Evolutionary conservation across 805 yeast genomes (phyloP).

Genomic region (Spathaspora boniae): DNA sequence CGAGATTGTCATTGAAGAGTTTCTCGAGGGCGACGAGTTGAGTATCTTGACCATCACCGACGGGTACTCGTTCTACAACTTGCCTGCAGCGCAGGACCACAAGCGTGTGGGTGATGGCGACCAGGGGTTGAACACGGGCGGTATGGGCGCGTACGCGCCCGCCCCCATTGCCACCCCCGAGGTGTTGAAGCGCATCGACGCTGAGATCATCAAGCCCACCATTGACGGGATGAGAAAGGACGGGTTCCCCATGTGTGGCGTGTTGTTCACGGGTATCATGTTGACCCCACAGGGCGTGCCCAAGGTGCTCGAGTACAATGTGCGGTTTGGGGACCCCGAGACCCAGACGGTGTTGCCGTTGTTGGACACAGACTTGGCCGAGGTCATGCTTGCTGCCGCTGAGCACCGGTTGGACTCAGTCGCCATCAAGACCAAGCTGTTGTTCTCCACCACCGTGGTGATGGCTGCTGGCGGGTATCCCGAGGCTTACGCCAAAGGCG

Average conservation of each 20-base stretch:
- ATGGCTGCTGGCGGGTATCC: slow-evolving; percentile 98
- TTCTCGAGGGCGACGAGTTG: slow-evolving; percentile 93
- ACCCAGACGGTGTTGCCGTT: slow-evolving; percentile 95
- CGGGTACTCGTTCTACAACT: slow-evolving; percentile 84
- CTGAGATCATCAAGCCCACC: slow-evolving; percentile 80
- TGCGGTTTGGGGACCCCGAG: slow-evolving; percentile 98
- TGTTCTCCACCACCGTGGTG: slow-evolving; percentile 84
- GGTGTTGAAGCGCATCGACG: slow-evolving; percentile 65
- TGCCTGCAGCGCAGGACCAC: slow-evolving; percentile 98
- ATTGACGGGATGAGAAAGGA: slow-evolving; percentile 95
- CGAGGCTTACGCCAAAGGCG: slow-evolving; percentile 80
- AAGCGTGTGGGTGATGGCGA: slow-evolving; percentile 94
- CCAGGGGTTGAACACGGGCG: slow-evolving; percentile 94
- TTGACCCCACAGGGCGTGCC: slow-evolving; percentile 79
- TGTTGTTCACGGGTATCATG: slow-evolving; percentile 93
- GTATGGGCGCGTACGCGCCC: slow-evolving; percentile 99
- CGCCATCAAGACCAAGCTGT: slow-evolving; percentile 46
- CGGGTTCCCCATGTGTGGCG: slow-evolving; percentile 93
- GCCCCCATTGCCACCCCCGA: slow-evolving; percentile 90
- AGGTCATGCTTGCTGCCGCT: slow-evolving; percentile 88
- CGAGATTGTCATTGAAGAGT: slow-evolving; percentile 90
- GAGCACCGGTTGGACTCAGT: slow-evolving; percentile 92
- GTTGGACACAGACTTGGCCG: slow-evolving; percentile 88
- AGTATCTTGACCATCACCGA: slow-evolving; percentile 89
- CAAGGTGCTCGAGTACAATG: slow-evolving; percentile 93